These are phyloP conservation scores for Exophiala bonariae DNA, from an alignment of 2,329 filamentous ascomycete species.

Conservation along the genomic window DNA sequence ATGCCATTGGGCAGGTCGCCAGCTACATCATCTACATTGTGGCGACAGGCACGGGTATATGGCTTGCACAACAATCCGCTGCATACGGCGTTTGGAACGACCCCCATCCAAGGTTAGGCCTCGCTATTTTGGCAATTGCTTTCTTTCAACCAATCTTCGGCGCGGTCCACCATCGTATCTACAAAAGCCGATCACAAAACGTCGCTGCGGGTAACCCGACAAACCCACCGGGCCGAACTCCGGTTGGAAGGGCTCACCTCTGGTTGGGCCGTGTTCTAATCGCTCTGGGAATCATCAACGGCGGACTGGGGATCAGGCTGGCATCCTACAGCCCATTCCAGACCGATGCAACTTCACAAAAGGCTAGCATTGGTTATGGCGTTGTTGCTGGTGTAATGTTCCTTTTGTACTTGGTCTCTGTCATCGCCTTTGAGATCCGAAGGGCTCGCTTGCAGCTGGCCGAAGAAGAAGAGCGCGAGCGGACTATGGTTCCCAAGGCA, in stretches of 20 bases:
- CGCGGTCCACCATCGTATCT: constrained; percentile 30
- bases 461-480: constrained; percentile 10
- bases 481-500: constrained; percentile 11
- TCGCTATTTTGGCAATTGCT: constrained; percentile 30
- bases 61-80: constrained; percentile 28
- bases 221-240: constrained; percentile 24
- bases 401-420: constrained; percentile 39
- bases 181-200: constrained; percentile 22
- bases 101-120: constrained; percentile 32
- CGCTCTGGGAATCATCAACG: constrained; percentile 56
- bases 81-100: constrained; percentile 28
- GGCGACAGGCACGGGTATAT: constrained; percentile 32
- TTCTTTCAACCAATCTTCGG: constrained; percentile 34
- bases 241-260: constrained; percentile 41
- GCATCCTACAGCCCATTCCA: constrained; percentile 39
- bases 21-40: constrained; percentile 32
- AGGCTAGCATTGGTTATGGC: constrained; percentile 48
- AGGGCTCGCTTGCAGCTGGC: constrained; percentile 8
- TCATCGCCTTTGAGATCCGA: constrained; percentile 25
- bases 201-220: constrained; percentile 13
- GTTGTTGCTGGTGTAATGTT: constrained; percentile 52
- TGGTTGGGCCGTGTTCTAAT: constrained; percentile 56
- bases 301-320: constrained; percentile 54
- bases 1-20: constrained; percentile 30
- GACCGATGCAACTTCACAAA: constrained; percentile 31